Base-by-base conservation (phyloP, 2,329 filamentous ascomycete genomes). In the Microsporum audouinii region DNA sequence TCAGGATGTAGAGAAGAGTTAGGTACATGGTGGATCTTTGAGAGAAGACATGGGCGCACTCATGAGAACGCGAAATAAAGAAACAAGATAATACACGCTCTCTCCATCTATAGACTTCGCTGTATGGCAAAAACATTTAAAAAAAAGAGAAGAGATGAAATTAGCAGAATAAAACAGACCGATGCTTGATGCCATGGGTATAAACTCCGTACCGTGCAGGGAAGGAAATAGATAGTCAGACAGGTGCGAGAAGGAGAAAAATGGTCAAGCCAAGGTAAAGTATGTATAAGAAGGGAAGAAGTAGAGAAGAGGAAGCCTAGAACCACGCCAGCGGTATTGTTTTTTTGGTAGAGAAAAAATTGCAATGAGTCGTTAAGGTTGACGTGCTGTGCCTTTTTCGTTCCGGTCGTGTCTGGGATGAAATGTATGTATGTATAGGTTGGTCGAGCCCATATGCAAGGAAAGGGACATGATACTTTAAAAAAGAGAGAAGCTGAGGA, bases 121-220 rank as follows among this genome's bases (percentile, higher is more conserved):
- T 53, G 31, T 53, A 53, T 17, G 39, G 10, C n/a, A 17, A 43
- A 43, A 43, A 23, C 17, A 23, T 23, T 23, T 23, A 23, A 23
- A 51, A 55, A 12, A 57, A 23, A 41, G 34, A 57, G 23, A 47
- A 34, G 17, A 27, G 49, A 43, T 6, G 34, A 57, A 38, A 57
- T 10, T 8, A 41, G 39, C 8, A 57, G n/a, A 34, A 58, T 17
- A 33, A 59, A 47, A 59, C n/a, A n/a, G 17, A 23, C 17, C 57
- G 36, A 59, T 59, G 57, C 57, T 45, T 7, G 17, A 59, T 45
- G 38, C 57, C 57, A 60, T 63, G 62, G 62, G 62, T 63, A 63
- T 63, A 61, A 63, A 63, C 60, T 60, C 62, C 62, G 55, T 57
- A 60, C 57, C 49, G 57, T 58, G 60, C 41, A 41, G 43, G 59